A percentile compares a stretch with the other conserved stretches of the same genome.
Evolutionary conservation across 2,329 filamentous ascomycete genomes (phyloP).

Genomic region (Aspergillus proliferans): DNA sequence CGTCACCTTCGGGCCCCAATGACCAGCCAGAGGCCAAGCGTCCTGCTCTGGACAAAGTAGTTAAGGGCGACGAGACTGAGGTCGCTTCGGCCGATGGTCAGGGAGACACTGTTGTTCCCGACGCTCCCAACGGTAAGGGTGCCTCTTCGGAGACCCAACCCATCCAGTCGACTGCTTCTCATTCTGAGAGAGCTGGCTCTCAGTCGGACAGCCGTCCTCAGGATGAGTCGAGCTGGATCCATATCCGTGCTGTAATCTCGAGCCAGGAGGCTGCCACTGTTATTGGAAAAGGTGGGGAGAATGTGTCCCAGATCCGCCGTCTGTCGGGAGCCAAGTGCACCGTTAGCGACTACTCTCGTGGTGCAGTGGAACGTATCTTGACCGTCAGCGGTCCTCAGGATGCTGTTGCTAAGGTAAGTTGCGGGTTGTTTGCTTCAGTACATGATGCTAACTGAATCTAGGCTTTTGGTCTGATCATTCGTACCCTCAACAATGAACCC

Average conservation of each 20-base stretch:
- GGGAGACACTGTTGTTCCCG: conserved; percentile 63
- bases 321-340: conserved; percentile 97
- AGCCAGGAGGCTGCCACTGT: conserved; percentile 96
- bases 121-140: conserved; percentile 53
- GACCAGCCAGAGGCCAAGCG: conserved; percentile 97
- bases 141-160: conserved; percentile 50
- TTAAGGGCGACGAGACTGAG: conserved; percentile 53
- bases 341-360: conserved; percentile 95
- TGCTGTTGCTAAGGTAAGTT: conserved; percentile 82
- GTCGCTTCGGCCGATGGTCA: conserved; percentile 38
- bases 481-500: conserved; percentile 95
- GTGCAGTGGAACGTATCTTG: conserved; percentile 92
- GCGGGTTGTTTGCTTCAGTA: conserved; percentile 11
- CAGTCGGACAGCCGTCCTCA: conserved; percentile 48
- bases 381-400: conserved; percentile 96
- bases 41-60: conserved; percentile 86
- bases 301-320: conserved; percentile 92
- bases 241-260: conserved; percentile 93
- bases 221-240: conserved; percentile 94
- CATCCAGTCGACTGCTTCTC: conserved; percentile 52
- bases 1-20: conserved; percentile 81
- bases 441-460: conserved; percentile 31
- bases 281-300: conserved; percentile 97
- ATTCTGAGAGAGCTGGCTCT: conserved; percentile 45
- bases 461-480: conserved; percentile 97